Percentiles rank a stretch among this genome's conserved stretches.
Evolutionary conservation across 441 rosid genomes (phyloP).

Genomic region (Isatis lusitanica): DNA sequence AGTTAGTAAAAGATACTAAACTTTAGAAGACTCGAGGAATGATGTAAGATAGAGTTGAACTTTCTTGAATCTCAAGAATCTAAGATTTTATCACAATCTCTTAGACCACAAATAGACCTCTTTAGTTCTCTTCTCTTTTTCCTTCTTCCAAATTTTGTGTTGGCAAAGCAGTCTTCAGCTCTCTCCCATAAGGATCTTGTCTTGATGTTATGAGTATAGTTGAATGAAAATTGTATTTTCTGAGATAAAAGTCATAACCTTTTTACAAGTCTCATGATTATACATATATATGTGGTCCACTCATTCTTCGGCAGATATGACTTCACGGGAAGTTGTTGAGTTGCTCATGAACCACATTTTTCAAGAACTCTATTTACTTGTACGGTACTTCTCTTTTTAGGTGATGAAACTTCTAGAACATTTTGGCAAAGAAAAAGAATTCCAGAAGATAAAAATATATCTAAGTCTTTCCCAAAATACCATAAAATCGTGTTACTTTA

Average conservation of each 20-base stretch:
- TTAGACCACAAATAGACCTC: background rate
- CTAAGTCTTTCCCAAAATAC: background rate
- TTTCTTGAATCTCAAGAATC: too few species aligned
- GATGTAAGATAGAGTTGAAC: too few species aligned
- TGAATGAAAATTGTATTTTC: background rate
- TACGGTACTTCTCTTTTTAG: background rate
- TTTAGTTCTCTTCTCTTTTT: background rate
- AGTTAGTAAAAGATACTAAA: too few species aligned
- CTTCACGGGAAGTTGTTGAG: background rate
- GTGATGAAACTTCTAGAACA: slow-evolving; percentile 1
- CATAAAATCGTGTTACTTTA: background rate
- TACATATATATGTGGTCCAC: background rate
- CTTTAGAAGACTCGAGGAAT: too few species aligned
- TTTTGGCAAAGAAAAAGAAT: background rate
- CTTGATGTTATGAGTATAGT: background rate
- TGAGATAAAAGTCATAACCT: background rate
- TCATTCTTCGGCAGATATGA: background rate
- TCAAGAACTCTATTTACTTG: background rate
- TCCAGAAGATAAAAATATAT: too few species aligned
- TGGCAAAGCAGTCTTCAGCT: background rate
- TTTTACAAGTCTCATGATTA: background rate
- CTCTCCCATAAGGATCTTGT: background rate
- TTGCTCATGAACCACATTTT: background rate
- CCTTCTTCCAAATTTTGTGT: background rate
- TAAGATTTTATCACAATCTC: background rate